phyloP scores from a whole-genome alignment of 140 eudicot species.

The Oenanthe javanica region DNA sequence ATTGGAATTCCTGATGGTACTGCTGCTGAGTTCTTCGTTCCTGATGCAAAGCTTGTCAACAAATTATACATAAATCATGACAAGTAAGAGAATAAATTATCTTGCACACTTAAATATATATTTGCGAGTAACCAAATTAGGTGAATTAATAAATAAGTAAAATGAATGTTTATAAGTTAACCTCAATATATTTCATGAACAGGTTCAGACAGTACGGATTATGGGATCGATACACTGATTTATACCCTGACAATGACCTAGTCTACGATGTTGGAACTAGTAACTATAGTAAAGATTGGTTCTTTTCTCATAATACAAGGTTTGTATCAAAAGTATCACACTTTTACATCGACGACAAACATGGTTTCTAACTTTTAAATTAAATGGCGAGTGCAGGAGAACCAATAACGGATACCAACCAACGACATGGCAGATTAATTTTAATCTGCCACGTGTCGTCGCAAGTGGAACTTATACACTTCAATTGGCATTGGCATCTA shows the following conservation, averaged over 20 bases:
- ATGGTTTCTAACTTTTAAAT: not conserved
- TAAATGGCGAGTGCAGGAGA: not conserved
- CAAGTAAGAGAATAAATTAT: constrained; percentile 21
- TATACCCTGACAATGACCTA: constrained; percentile 46
- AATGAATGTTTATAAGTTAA: not conserved
- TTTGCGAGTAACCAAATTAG: not conserved
- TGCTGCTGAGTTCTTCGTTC: constrained; percentile 57
- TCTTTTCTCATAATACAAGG: constrained; percentile 55
- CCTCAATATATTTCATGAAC: not conserved
- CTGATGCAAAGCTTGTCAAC: constrained; percentile 43
- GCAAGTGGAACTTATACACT: constrained; percentile 31
- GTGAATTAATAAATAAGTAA: not conserved
- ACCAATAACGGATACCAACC: not conserved
- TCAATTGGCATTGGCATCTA: constrained; percentile 46
- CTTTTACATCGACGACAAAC: not conserved
- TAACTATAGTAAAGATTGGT: constrained; percentile 44
- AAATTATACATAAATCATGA: constrained; percentile 13
- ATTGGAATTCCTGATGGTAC: constrained; percentile 70
- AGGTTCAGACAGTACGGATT: constrained; percentile 69
- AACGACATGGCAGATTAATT: constrained; percentile 49
- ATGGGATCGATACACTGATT: constrained; percentile 49
- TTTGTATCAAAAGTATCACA: not conserved
- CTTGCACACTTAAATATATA: not conserved
- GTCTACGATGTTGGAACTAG: constrained; percentile 35
- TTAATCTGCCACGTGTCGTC: constrained; percentile 21